Evolutionary conservation across 805 yeast genomes (phyloP), one percentile per base, ranked within the genome.

Genomic region (Blastobotrys muscicola): DNA sequence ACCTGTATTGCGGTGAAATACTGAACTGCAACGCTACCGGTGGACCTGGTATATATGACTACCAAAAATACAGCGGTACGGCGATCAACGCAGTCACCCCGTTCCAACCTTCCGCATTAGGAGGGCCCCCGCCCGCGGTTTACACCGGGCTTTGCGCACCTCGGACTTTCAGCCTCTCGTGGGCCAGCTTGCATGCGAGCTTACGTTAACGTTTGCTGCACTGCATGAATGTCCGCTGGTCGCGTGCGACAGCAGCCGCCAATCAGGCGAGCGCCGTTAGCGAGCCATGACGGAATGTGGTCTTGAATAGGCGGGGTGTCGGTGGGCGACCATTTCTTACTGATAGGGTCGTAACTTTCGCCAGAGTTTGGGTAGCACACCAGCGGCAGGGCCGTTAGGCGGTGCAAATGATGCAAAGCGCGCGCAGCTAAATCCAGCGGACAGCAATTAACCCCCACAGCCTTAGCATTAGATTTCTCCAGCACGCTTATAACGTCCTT

Each of bases 181-280:
- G n/a, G n/a, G n/a, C n/a, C 26, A 20, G 6, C 26, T 4, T 20
- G 26, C 26, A 20, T 20, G 26, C 26, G 26, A 20, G 26, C 26
- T 20, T 20, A 20, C 26, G 26, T 6, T 20, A 20, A 20, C 26
- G 6, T 20, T 20, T 20, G 26, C 26, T 20, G 26, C 26, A 20
- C 6, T 20, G 26, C 26, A 20, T 20, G 26, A 38, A 68, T 69
- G 26, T 71, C 76, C 1, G 56, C 50, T 0, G 87, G 86, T 0
- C 76, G 69, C 1, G 85, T 80, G 51, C 85, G 68, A 49, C 90
- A 83, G 59, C 90, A 83, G 2, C 89, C 90, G 7, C 92, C 92
- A 43, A 83, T 64, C 7, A 81, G 68, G 31, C 70, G 68, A 2
- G 71, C 71, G 7, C 70, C 68, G 6, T 57, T 55, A 1, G 50